phyloP scores from a whole-genome alignment of 73 alveolate species.

The Stentor coeruleus region DNA sequence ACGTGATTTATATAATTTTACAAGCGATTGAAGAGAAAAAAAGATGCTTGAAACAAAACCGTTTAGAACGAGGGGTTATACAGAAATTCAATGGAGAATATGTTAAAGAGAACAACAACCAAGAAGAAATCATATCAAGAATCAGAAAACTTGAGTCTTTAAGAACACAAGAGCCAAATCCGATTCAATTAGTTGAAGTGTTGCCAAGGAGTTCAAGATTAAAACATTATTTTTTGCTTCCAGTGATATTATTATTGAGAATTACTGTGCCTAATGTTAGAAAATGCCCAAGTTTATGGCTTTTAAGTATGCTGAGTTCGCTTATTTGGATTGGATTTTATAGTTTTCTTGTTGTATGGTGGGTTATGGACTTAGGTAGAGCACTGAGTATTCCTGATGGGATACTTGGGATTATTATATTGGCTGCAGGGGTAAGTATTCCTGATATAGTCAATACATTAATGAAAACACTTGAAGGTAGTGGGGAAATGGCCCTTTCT shows the following conservation, averaged over 20 bases:
- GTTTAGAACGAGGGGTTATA: not conserved
- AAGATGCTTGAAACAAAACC: not conserved
- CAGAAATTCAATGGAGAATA: not conserved
- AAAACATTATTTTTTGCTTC: not conserved
- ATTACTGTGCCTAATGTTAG: not conserved
- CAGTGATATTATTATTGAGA: not conserved
- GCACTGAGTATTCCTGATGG: constrained; percentile 26
- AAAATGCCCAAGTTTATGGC: constrained; percentile 6
- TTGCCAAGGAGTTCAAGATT: not conserved
- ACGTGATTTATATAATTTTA: not conserved
- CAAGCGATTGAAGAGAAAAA: constrained; percentile 17
- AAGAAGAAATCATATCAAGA: not conserved
- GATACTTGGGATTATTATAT: constrained; percentile 3
- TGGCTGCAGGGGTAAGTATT: constrained; percentile 3
- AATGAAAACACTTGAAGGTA: not conserved
- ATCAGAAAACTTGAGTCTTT: not conserved
- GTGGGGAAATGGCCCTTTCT: constrained; percentile 14
- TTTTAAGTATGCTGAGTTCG: not conserved
- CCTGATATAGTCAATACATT: constrained; percentile 1
- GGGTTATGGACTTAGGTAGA: constrained; percentile 6
- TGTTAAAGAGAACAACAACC: not conserved
- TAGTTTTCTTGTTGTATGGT: constrained; percentile 20
- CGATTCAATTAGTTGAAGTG: not conserved
- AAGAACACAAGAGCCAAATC: not conserved
- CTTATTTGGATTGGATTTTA: constrained; percentile 10